These are phyloP conservation scores for Pseudoturritis turrita DNA, from an alignment of 345 rosid species.

Conservation along the genomic window DNA sequence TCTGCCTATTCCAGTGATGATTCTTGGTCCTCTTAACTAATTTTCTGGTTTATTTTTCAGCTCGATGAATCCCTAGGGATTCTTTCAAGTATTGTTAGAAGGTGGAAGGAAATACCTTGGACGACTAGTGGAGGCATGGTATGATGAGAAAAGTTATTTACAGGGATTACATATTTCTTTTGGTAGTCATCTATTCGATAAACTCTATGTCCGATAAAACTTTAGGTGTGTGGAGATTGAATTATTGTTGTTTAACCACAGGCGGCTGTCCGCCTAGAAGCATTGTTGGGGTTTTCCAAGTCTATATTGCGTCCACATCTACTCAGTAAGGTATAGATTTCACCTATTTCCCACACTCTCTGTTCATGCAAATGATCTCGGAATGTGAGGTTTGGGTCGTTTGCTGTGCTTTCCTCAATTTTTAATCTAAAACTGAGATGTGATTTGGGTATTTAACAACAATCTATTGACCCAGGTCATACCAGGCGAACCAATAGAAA, in stretches of 20 bases:
- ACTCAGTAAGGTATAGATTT: conserved; percentile 47
- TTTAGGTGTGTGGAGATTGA: neutral
- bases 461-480: conserved; percentile 38
- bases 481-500: conserved; percentile 53
- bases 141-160: conserved; percentile 23
- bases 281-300: conserved; percentile 46
- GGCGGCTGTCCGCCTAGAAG: conserved; percentile 65
- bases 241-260: conserved; percentile 21
- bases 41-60: conserved; percentile 29
- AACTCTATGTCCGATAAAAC: neutral
- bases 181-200: neutral
- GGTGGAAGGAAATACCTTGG: conserved; percentile 74
- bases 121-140: conserved; percentile 80
- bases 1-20: conserved; percentile 1
- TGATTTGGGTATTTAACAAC: neutral
- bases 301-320: conserved; percentile 53
- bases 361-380: conserved; percentile 5
- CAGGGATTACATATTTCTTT: neutral
- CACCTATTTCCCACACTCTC: neutral
- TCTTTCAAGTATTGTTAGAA: conserved; percentile 42
- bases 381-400: neutral
- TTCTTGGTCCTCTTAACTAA: neutral
- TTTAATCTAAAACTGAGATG: neutral
- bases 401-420: neutral
- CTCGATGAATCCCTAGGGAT: conserved; percentile 45